A percentile compares a stretch with the other conserved stretches of the same genome.
Evolutionary conservation across 2,329 filamentous ascomycete genomes (phyloP).

Genomic region (Penicillium sp.): DNA sequence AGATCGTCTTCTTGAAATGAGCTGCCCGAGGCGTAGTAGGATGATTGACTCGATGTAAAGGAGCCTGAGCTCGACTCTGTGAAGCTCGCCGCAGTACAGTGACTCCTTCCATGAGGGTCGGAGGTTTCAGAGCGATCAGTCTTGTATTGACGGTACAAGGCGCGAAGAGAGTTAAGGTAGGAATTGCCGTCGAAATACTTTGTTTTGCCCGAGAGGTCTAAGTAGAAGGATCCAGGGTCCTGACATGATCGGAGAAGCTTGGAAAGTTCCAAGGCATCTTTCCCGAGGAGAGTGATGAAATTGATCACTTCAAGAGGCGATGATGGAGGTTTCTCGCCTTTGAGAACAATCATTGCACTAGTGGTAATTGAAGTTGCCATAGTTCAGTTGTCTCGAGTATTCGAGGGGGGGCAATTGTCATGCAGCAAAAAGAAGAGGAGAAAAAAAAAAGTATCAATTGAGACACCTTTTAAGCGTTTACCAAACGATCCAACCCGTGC

Average conservation of each 20-base stretch:
- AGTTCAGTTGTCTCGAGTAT: too few species aligned
- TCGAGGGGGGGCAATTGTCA: too few species aligned
- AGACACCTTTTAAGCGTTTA: too few species aligned
- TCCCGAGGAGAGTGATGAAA: neutral
- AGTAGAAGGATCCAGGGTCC: neutral
- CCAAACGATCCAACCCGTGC: too few species aligned
- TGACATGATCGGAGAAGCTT: constrained; percentile 2
- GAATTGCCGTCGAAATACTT: neutral
- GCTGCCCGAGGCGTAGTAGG: neutral
- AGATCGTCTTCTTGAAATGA: neutral
- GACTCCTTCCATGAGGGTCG: neutral
- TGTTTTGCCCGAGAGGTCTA: neutral
- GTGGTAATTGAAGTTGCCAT: constrained; percentile 2
- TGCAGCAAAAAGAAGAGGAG: too few species aligned
- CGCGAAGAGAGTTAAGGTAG: neutral
- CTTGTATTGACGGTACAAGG: neutral
- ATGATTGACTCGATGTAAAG: neutral
- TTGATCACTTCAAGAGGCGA: neutral
- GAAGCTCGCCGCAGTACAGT: neutral
- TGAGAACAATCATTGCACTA: neutral
- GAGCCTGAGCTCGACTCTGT: neutral
- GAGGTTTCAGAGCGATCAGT: neutral
- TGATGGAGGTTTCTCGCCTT: neutral
- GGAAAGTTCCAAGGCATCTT: constrained; percentile 1
- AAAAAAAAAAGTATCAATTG: too few species aligned